phyloP scores from a whole-genome alignment of 805 yeast species.

The Ogataea zsoltii region DNA sequence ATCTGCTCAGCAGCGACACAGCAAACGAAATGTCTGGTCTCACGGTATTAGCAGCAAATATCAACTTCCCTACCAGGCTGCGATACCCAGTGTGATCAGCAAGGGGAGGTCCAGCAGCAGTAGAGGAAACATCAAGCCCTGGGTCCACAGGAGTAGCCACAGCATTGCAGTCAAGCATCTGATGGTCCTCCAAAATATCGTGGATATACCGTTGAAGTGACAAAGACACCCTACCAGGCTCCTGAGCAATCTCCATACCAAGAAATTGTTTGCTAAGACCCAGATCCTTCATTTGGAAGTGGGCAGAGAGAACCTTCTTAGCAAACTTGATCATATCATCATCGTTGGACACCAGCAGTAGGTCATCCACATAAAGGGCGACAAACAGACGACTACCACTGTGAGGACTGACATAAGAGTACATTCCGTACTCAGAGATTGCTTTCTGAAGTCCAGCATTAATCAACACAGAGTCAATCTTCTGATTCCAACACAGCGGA shows the following conservation, averaged over 20 bases:
- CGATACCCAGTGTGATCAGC: neutral
- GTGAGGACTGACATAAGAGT: neutral
- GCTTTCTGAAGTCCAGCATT: conserved; percentile 1
- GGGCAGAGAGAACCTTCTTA: neutral
- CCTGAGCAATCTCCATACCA: conserved; percentile 6
- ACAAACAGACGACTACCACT: neutral
- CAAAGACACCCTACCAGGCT: neutral
- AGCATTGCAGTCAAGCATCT: neutral
- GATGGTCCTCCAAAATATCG: neutral
- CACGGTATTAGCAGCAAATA: neutral
- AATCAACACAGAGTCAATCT: neutral
- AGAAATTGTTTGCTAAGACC: conserved; percentile 4
- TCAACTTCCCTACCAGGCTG: neutral
- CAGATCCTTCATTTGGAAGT: conserved; percentile 4
- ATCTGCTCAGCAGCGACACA: neutral
- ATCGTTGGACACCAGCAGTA: neutral
- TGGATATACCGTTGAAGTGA: neutral
- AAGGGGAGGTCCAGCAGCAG: neutral
- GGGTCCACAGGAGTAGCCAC: neutral
- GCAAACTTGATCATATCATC: neutral
- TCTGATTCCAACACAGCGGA: conserved; percentile 3
- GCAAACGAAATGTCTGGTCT: neutral
- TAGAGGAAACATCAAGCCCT: neutral
- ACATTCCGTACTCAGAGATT: neutral
- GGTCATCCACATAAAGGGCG: too few relatives aligned